phyloP scores from a whole-genome alignment of 768 basidiomycete species.

The Termitomyces sp. region DNA sequence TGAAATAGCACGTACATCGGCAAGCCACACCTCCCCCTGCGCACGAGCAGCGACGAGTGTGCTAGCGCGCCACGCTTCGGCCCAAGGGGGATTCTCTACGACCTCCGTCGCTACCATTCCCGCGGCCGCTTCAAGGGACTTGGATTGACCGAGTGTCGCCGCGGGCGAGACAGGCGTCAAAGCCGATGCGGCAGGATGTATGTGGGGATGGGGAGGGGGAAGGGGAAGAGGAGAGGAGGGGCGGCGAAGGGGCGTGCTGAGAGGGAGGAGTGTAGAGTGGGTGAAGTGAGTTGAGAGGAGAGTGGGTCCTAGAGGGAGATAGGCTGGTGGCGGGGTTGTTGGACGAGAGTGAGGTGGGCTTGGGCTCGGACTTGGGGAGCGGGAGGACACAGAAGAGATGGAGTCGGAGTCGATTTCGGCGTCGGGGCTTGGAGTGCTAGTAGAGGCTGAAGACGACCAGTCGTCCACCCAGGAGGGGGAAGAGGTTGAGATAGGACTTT shows the following conservation, averaged over 20 bases:
- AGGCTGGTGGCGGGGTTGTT: slow-evolving; percentile 66
- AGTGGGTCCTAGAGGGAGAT: slow-evolving; percentile 67
- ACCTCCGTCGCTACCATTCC: slow-evolving; percentile 62
- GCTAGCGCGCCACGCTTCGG: slow-evolving; percentile 58
- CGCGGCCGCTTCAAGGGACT: slow-evolving; percentile 66
- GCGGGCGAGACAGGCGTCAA: slow-evolving; percentile 87
- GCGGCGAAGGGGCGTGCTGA: slow-evolving; percentile 58
- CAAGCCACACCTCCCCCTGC: slow-evolving; percentile 41
- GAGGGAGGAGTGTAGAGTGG: slow-evolving; percentile 58
- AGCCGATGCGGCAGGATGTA: slow-evolving; percentile 29
- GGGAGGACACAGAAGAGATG: slow-evolving; percentile 17
- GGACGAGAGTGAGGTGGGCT: slow-evolving; percentile 43
- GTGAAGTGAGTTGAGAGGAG: slow-evolving; percentile 69
- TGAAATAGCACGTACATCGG: slow-evolving; percentile 48
- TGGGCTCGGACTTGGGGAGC: slow-evolving; percentile 33
- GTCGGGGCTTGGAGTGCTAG: slow-evolving; percentile 15
- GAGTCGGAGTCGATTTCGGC: slow-evolving; percentile 29
- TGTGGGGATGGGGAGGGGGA: not conserved
- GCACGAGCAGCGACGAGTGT: slow-evolving; percentile 10
- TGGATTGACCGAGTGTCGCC: slow-evolving; percentile 61
- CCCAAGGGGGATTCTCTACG: slow-evolving; percentile 72
- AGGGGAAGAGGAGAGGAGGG: slow-evolving; percentile 52
- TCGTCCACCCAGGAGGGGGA: not conserved
- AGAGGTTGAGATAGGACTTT: not conserved
- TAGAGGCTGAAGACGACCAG: slow-evolving; percentile 21